A percentile compares a stretch with the other conserved stretches of the same genome.
These are phyloP conservation scores for Phytophthora sojae DNA, from an alignment of 352 stramenopile genomes.

Conservation along the genomic window DNA sequence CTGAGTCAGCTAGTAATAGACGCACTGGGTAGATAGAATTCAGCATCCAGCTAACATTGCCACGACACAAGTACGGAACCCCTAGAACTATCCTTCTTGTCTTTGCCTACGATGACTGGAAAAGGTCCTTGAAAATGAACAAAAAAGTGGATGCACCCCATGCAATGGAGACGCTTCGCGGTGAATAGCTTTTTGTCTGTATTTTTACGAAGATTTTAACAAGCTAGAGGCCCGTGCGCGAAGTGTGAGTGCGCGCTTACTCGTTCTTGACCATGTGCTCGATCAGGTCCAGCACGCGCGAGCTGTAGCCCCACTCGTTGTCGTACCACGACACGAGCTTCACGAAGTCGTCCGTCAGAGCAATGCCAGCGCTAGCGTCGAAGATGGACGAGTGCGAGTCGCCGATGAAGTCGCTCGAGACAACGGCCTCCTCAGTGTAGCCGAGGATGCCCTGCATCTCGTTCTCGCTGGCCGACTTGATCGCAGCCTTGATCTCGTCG, in stretches of 20 bases:
- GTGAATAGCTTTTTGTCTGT: constrained; percentile 95
- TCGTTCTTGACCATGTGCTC: constrained; percentile 96
- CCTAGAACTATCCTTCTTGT: too few species aligned
- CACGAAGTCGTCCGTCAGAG: constrained; percentile 97
- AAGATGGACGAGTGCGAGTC: constrained; percentile 94
- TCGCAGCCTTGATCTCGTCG: constrained; percentile 97
- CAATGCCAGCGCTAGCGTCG: neutral
- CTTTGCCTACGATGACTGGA: too few species aligned
- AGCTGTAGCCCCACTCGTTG: constrained; percentile 99
- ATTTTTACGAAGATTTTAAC: constrained; percentile 52
- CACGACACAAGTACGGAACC: too few species aligned
- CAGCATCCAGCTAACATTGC: too few species aligned
- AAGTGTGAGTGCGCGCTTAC: constrained; percentile 31
- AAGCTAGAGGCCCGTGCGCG: neutral
- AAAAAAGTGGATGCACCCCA: too few species aligned
- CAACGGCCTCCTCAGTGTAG: constrained; percentile 76
- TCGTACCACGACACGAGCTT: constrained; percentile 99
- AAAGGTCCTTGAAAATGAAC: neutral
- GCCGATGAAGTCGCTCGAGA: constrained; percentile 93
- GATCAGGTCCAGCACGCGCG: constrained; percentile 97
- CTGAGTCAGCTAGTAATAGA: too few species aligned
- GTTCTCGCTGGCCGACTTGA: constrained; percentile 95
- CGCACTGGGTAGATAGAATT: too few species aligned
- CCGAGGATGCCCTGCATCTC: constrained; percentile 97
- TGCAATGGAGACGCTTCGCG: neutral